phyloP scores from a whole-genome alignment of 2,329 filamentous ascomycete genomes.

The Diplocarpon rosae region DNA sequence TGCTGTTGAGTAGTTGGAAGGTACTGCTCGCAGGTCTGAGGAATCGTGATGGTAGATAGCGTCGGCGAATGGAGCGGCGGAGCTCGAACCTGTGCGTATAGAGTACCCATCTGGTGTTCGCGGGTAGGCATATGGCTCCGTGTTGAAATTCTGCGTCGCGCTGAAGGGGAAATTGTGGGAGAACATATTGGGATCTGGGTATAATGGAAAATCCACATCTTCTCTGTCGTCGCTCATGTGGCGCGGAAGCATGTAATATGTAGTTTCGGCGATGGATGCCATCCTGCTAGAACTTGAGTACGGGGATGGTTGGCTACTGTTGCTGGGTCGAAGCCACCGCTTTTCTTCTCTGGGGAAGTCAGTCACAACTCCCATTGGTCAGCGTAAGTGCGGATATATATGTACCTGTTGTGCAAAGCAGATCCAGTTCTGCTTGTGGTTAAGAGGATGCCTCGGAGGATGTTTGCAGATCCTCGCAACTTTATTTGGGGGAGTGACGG shows the following conservation, averaged over 20 bases:
- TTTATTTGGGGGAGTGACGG: too few relatives aligned
- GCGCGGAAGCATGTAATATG: conserved; percentile 83
- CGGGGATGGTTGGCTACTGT: conserved; percentile 19
- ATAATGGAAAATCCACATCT: conserved; percentile 32
- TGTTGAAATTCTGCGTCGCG: conserved; percentile 34
- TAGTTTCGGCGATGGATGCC: conserved; percentile 68
- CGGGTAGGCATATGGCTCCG: conserved; percentile 29
- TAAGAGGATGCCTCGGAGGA: too few relatives aligned
- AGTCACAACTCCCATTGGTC: conserved; percentile 1
- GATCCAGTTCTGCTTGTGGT: too few relatives aligned
- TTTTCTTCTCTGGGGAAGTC: conserved; percentile 14
- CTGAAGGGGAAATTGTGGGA: conserved; percentile 37
- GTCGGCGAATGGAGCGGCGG: conserved; percentile 35
- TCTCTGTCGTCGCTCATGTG: conserved; percentile 24
- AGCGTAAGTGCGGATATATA: too few relatives aligned
- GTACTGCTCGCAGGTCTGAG: conserved; percentile 22
- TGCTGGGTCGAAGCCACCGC: conserved; percentile 18
- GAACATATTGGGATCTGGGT: conserved; percentile 35
- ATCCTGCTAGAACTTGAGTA: conserved; percentile 59
- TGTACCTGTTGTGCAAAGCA: too few relatives aligned
- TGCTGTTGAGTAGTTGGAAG: conserved; percentile 27
- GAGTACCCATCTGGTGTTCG: conserved; percentile 27
- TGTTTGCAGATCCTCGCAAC: too few relatives aligned
- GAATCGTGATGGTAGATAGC: conserved; percentile 22
- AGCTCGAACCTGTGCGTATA: conserved; percentile 36